These are phyloP conservation scores for Chlorencoelia australis DNA, from an alignment of 2,329 filamentous ascomycete species.

Conservation along the genomic window DNA sequence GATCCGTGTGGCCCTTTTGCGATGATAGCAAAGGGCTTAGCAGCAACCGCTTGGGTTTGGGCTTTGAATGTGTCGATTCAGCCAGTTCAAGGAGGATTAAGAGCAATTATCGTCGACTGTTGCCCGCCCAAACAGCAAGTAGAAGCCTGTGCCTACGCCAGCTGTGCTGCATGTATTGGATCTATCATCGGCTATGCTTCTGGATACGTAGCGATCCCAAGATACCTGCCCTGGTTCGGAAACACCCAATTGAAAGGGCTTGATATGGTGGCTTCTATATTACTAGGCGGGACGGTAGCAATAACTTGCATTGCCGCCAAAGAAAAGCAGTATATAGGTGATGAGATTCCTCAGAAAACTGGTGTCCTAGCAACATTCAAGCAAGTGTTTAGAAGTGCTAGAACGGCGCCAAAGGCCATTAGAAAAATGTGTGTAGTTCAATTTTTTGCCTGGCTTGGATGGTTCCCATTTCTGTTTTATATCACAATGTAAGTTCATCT, in stretches of 20 bases:
- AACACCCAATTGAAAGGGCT: constrained; percentile 20
- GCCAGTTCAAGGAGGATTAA: constrained; percentile 26
- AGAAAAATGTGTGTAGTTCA: constrained; percentile 19
- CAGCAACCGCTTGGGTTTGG: constrained; percentile 20
- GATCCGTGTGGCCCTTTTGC: not conserved
- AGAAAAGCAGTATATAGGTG: constrained; percentile 7
- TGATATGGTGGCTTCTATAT: constrained; percentile 14
- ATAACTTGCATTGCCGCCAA: constrained; percentile 6
- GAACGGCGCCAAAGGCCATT: constrained; percentile 6
- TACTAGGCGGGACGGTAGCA: constrained; percentile 8
- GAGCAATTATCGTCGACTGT: constrained; percentile 27
- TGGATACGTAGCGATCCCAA: constrained; percentile 16
- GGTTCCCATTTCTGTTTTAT: constrained; percentile 30
- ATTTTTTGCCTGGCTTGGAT: constrained; percentile 27
- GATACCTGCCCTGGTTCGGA: constrained; percentile 9
- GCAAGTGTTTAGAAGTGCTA: constrained; percentile 2
- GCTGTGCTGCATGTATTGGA: constrained; percentile 22
- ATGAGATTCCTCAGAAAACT: not conserved
- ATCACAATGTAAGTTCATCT: constrained; percentile 20
- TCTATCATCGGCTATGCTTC: constrained; percentile 26
- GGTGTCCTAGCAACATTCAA: not conserved
- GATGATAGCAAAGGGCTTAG: not conserved
- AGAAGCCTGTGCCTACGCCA: constrained; percentile 25
- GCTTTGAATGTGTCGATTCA: constrained; percentile 27
- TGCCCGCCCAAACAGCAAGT: constrained; percentile 25